Evolutionary conservation across 768 basidiomycete species (phyloP).

Genomic region (Suillus placidus): DNA sequence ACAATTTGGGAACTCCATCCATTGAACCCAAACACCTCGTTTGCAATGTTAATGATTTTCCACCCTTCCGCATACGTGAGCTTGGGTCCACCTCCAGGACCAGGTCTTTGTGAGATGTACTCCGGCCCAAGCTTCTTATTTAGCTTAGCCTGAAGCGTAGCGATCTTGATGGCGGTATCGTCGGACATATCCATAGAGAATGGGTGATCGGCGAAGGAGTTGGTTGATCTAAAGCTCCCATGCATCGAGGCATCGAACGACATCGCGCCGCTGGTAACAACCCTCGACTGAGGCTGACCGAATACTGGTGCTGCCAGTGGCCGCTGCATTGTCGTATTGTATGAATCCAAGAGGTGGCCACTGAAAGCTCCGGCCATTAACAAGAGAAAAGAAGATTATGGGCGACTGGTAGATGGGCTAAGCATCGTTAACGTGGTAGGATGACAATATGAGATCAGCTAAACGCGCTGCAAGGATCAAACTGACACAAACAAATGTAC

Average conservation of each 20-base stretch:
- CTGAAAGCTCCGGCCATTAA: conserved; percentile 63
- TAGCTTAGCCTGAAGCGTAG: conserved; percentile 76
- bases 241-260: conserved; percentile 66
- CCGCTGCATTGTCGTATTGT: conserved; percentile 22
- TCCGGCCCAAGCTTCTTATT: conserved; percentile 92
- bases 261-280: conserved; percentile 56
- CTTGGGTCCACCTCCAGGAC: conserved; percentile 84
- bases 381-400: not conserved
- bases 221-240: conserved; percentile 39
- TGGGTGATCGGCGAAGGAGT: conserved; percentile 10
- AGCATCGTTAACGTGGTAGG: not conserved
- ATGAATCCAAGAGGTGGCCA: conserved; percentile 57
- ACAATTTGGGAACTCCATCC: conserved; percentile 89
- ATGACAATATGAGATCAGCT: not conserved
- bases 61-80: conserved; percentile 96
- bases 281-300: conserved; percentile 22
- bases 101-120: conserved; percentile 85
- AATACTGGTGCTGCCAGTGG: conserved; percentile 16
- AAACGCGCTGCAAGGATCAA: conserved; percentile 3
- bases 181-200: conserved; percentile 50
- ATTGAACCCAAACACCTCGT: conserved; percentile 98
- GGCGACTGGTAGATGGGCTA: not conserved
- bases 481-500: conserved; percentile 16
- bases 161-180: conserved; percentile 67
- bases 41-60: conserved; percentile 97